phyloP scores from a whole-genome alignment of 768 basidiomycete species.

The Trichaptum fuscoviolaceum region DNA sequence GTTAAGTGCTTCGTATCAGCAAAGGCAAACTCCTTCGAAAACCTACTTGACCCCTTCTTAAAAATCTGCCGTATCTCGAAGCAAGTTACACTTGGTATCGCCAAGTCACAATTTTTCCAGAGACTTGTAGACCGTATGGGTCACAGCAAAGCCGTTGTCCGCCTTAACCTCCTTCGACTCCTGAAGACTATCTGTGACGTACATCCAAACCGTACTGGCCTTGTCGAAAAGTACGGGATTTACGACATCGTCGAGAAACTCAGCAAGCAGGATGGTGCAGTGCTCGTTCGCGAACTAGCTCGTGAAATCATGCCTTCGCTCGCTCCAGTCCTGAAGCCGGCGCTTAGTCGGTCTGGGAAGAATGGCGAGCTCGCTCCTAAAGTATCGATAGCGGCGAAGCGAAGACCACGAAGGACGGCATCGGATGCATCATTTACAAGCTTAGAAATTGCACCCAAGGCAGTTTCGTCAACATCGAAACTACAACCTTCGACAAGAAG shows the following conservation, averaged over 20 bases:
- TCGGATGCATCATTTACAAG: slow-evolving; percentile 54
- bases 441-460: slow-evolving; percentile 8
- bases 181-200: slow-evolving; percentile 83
- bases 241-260: slow-evolving; percentile 76
- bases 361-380: slow-evolving; percentile 18
- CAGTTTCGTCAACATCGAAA: slow-evolving; percentile 8
- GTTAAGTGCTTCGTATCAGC: slow-evolving; percentile 77
- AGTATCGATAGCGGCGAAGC: slow-evolving; percentile 54
- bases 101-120: slow-evolving; percentile 80
- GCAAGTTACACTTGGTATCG: slow-evolving; percentile 66
- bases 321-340: slow-evolving; percentile 63
- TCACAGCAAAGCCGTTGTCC: slow-evolving; percentile 79
- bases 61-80: slow-evolving; percentile 85
- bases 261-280: slow-evolving; percentile 82
- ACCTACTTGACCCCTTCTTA: slow-evolving; percentile 85
- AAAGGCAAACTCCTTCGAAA: slow-evolving; percentile 89
- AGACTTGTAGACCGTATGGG: slow-evolving; percentile 79
- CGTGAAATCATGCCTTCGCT: slow-evolving; percentile 79
- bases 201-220: slow-evolving; percentile 75
- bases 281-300: slow-evolving; percentile 86
- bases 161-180: slow-evolving; percentile 84
- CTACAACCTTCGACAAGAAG: slow-evolving; percentile 30
- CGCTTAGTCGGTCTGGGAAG: slow-evolving; percentile 19
- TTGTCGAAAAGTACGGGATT: slow-evolving; percentile 80
- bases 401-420: slow-evolving; percentile 54